Evolutionary conservation across 2,329 filamentous ascomycete genomes (phyloP).

Genomic region (Botrytis cinerea): DNA sequence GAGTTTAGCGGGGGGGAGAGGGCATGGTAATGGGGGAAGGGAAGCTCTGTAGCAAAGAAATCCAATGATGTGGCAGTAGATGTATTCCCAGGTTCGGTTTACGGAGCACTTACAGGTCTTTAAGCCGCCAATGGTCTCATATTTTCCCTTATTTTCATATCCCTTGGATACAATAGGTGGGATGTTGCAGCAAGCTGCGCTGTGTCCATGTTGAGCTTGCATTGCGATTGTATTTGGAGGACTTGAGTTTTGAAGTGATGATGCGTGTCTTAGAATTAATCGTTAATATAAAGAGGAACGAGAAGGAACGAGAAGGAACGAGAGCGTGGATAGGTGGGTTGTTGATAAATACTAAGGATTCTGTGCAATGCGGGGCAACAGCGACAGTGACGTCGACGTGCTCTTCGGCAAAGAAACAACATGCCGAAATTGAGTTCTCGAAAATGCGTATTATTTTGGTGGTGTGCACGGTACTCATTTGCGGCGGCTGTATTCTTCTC

Average conservation of each 20-base stretch:
- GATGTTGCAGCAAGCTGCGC: conserved; percentile 58
- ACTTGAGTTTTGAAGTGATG: neutral
- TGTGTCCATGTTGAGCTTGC: conserved; percentile 48
- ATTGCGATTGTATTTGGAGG: neutral
- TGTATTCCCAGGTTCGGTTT: neutral
- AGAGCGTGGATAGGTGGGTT: neutral
- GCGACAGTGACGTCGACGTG: conserved; percentile 17
- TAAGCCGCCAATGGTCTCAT: conserved; percentile 56
- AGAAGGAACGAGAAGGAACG: neutral
- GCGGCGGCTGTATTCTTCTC: too few species aligned
- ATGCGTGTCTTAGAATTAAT: neutral
- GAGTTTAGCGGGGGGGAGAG: neutral
- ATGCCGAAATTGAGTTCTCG: too few species aligned
- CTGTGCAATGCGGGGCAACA: conserved; percentile 10
- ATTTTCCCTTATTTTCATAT: conserved; percentile 58
- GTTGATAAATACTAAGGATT: neutral
- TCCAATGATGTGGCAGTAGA: neutral
- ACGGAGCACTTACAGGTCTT: conserved; percentile 51
- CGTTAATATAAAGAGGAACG: neutral
- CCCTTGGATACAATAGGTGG: conserved; percentile 58
- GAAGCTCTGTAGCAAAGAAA: neutral
- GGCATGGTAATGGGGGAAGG: neutral
- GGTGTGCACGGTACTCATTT: too few species aligned
- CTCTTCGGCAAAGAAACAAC: too few species aligned
- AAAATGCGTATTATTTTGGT: too few species aligned